phyloP scores from a whole-genome alignment of 306 rosid species.

The Inga oerstediana region DNA sequence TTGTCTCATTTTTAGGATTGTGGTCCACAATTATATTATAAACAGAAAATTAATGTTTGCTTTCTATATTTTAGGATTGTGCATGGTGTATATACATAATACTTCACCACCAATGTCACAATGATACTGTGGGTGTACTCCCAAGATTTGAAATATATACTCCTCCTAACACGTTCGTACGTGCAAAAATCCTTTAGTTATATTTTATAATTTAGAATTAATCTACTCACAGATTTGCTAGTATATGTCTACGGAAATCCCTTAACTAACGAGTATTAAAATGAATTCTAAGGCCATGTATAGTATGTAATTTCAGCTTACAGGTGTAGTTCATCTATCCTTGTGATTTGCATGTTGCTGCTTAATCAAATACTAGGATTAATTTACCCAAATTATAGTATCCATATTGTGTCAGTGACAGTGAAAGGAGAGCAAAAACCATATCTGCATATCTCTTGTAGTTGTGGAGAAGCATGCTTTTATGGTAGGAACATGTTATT shows the following conservation, averaged over 20 bases:
- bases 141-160: background rate
- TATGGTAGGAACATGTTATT: background rate
- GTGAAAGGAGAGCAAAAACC: background rate
- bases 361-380: background rate
- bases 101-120: conserved; percentile 36
- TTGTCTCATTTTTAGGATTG: background rate
- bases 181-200: conserved; percentile 24
- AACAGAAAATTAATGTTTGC: background rate
- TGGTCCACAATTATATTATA: background rate
- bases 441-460: background rate
- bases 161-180: conserved; percentile 47
- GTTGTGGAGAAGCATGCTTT: background rate
- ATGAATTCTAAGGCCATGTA: background rate
- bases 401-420: background rate
- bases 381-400: no score
- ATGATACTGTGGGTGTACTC: conserved; percentile 11
- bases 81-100: background rate
- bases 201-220: background rate
- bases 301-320: background rate
- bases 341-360: background rate
- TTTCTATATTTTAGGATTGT: background rate
- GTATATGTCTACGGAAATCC: background rate
- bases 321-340: background rate
- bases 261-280: background rate
- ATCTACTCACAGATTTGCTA: conserved; percentile 3